Evolutionary conservation across 176 grass and related monocot species (phyloP).

Genomic region (Themeda triandra): DNA sequence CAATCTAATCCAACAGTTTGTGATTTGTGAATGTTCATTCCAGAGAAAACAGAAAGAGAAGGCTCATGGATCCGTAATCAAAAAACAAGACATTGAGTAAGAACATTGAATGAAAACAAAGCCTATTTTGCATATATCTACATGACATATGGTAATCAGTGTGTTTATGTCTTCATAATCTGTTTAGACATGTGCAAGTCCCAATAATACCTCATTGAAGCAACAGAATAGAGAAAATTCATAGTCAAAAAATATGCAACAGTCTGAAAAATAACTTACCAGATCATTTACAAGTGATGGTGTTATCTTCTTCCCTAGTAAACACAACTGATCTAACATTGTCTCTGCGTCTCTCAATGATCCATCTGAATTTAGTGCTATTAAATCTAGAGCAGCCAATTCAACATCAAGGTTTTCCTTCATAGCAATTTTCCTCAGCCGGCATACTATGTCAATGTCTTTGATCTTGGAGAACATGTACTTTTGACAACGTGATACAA

Average conservation of each 20-base stretch:
- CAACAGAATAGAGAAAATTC: not conserved
- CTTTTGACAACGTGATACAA: conserved; percentile 83
- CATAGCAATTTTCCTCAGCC: conserved; percentile 64
- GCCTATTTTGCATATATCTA: conserved; percentile 13
- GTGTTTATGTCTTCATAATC: not conserved
- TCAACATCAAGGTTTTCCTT: conserved; percentile 83
- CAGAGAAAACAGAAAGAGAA: conserved; percentile 1
- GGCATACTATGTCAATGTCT: conserved; percentile 71
- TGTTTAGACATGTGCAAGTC: conserved; percentile 5
- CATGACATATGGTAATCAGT: not conserved
- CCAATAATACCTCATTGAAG: conserved; percentile 12
- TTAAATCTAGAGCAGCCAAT: conserved; percentile 85
- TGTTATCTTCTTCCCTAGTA: conserved; percentile 89
- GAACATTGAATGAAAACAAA: conserved; percentile 19
- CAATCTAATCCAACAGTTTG: not conserved
- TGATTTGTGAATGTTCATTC: not conserved
- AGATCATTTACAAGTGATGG: conserved; percentile 86
- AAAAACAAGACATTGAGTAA: not conserved
- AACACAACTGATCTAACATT: conserved; percentile 96
- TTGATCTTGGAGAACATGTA: conserved; percentile 87
- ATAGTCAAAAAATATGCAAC: conserved; percentile 5
- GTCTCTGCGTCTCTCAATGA: conserved; percentile 94
- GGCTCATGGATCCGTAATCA: not conserved
- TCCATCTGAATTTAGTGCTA: conserved; percentile 84
- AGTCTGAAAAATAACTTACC: conserved; percentile 47